Evolutionary conservation across 371 early-diverging fungal genomes (phyloP).

Genomic region (Rhizopus delemar): DNA sequence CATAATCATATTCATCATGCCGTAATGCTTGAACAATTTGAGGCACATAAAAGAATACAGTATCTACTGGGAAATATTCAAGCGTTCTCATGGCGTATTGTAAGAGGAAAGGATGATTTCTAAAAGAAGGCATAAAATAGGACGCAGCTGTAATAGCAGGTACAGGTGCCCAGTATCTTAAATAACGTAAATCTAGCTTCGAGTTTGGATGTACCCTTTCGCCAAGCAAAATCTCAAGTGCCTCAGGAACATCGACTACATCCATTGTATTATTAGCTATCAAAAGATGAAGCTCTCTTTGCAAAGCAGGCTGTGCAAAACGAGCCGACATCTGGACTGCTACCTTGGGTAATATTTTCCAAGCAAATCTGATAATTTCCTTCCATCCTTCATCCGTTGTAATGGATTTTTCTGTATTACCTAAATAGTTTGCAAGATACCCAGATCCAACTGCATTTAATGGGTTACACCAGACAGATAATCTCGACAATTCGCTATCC

Average conservation of each 20-base stretch:
- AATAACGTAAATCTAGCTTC: conserved; percentile 52
- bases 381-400: conserved; percentile 61
- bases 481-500: conserved; percentile 79
- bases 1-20: conserved; percentile 83
- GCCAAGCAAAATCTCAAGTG: conserved; percentile 69
- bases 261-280: conserved; percentile 67
- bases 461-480: conserved; percentile 78
- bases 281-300: conserved; percentile 67
- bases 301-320: conserved; percentile 70
- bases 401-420: conserved; percentile 37
- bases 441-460: conserved; percentile 43
- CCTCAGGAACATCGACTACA: conserved; percentile 76
- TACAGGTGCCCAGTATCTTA: conserved; percentile 90
- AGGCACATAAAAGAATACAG: conserved; percentile 98
- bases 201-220: conserved; percentile 44
- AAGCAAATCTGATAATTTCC: conserved; percentile 74
- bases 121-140: conserved; percentile 69
- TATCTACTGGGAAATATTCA: conserved; percentile 87
- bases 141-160: conserved; percentile 89
- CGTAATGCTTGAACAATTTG: conserved; percentile 98
- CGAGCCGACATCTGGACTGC: conserved; percentile 80
- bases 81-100: conserved; percentile 93
- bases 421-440: conserved; percentile 31
- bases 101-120: conserved; percentile 80
- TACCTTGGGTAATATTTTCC: conserved; percentile 77